Evolutionary conservation across 768 basidiomycete genomes (phyloP).

Genomic region (Mycena filopes): DNA sequence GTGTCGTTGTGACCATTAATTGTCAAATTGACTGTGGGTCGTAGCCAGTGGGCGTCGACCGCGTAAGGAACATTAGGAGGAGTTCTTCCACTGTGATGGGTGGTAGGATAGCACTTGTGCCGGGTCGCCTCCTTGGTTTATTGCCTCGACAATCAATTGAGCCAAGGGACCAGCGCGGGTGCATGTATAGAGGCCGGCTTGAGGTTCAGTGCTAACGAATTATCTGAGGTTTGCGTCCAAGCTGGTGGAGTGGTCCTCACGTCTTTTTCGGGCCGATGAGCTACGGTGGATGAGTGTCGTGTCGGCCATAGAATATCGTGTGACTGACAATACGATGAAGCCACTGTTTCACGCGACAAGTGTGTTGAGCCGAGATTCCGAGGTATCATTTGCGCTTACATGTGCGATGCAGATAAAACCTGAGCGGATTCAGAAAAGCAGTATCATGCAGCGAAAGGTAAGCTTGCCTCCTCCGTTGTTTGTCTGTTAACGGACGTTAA

Average conservation of each 20-base stretch:
- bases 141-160: slow-evolving; percentile 57
- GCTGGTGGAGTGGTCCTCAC: neutral
- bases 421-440: slow-evolving; percentile 12
- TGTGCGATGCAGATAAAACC: slow-evolving; percentile 70
- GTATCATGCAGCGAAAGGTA: neutral
- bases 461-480: slow-evolving; percentile 60
- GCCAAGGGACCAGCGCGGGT: slow-evolving; percentile 61
- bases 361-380: neutral
- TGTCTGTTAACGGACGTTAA: slow-evolving; percentile 40
- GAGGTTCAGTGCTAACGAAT: slow-evolving; percentile 52
- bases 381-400: slow-evolving; percentile 45
- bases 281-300: slow-evolving; percentile 36
- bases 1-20: slow-evolving; percentile 62
- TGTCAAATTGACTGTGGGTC: slow-evolving; percentile 49
- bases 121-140: slow-evolving; percentile 58
- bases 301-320: slow-evolving; percentile 4
- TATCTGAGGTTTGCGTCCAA: neutral
- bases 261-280: slow-evolving; percentile 63
- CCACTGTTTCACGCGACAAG: slow-evolving; percentile 43
- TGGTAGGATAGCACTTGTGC: slow-evolving; percentile 57
- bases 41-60: slow-evolving; percentile 57
- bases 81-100: slow-evolving; percentile 59
- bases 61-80: slow-evolving; percentile 56
- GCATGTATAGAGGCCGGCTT: slow-evolving; percentile 64
- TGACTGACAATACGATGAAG: slow-evolving; percentile 55